Evolutionary conservation across 2,329 filamentous ascomycete species (phyloP).

Genomic region (Hypoxylon sp.): DNA sequence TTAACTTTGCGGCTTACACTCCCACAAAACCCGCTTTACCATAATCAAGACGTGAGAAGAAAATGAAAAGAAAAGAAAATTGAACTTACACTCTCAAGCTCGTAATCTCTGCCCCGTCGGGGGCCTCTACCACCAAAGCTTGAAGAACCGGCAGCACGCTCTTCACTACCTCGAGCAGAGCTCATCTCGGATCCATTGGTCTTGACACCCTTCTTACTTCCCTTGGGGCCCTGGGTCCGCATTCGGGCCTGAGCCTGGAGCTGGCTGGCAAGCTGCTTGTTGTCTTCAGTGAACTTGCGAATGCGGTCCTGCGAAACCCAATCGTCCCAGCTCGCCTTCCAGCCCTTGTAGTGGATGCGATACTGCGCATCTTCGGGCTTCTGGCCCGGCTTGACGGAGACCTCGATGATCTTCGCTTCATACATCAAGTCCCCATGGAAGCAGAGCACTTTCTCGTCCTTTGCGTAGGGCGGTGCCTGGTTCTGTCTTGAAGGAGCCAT

Average conservation of each 20-base stretch:
- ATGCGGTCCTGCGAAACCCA: constrained; percentile 96
- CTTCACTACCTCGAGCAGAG: constrained; percentile 82
- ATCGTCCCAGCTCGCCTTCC: constrained; percentile 99
- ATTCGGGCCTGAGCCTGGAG: constrained; percentile 72
- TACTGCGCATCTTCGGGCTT: constrained; percentile 81
- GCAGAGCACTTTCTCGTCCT: constrained; percentile 95
- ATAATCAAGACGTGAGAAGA: constrained; percentile 24
- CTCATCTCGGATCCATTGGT: constrained; percentile 70
- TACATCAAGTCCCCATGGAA: constrained; percentile 98
- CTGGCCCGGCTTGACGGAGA: constrained; percentile 57
- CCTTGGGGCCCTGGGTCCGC: constrained; percentile 60
- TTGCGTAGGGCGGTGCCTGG: constrained; percentile 67
- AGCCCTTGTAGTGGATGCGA: constrained; percentile 98
- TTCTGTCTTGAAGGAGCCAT: constrained; percentile 62
- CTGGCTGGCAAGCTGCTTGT: constrained; percentile 87
- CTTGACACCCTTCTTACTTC: constrained; percentile 65
- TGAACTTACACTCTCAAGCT: constrained; percentile 81
- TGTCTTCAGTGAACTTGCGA: constrained; percentile 94
- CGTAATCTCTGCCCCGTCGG: constrained; percentile 82
- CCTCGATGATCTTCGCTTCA: constrained; percentile 94
- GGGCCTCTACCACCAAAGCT: constrained; percentile 76
- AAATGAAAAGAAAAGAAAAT: constrained; percentile 38
- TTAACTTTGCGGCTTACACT: constrained; percentile 12
- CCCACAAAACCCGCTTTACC: constrained; percentile 5
- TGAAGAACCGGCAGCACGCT: constrained; percentile 74